Percentiles rank a stretch among this genome's conserved stretches.
Evolutionary conservation across 2,329 filamentous ascomycete species (phyloP).

Genomic region (Elsinoe necatrix): DNA sequence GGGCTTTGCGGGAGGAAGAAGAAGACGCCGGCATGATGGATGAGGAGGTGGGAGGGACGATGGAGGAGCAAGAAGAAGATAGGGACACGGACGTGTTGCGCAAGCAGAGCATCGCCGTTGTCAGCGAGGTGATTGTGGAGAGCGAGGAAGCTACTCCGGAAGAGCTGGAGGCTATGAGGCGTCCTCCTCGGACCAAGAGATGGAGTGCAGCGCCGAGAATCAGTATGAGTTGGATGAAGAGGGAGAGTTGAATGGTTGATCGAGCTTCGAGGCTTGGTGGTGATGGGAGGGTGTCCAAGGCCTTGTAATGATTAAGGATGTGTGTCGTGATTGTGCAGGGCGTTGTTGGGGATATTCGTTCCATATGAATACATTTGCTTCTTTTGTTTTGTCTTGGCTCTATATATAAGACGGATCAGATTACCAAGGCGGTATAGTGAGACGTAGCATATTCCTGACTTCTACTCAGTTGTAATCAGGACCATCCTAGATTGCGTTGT

Average conservation of each 20-base stretch:
- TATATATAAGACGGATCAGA: too few species aligned
- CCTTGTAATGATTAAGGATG: neutral
- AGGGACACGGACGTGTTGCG: neutral
- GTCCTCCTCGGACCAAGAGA: neutral
- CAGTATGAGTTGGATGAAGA: constrained; percentile 7
- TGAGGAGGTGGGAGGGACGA: neutral
- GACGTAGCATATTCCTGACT: too few species aligned
- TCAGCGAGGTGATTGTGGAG: constrained; percentile 11
- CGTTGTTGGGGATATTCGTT: neutral
- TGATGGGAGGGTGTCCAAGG: neutral
- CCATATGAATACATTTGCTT: neutral
- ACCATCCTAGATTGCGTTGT: too few species aligned
- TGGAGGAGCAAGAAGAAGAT: neutral
- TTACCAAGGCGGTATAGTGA: too few species aligned
- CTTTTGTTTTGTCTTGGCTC: too few species aligned
- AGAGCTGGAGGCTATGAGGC: neutral
- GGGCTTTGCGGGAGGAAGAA: neutral
- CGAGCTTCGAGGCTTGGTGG: neutral
- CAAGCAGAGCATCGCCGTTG: constrained; percentile 11
- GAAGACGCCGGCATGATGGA: neutral
- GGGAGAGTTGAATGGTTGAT: neutral
- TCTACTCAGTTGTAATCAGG: too few species aligned
- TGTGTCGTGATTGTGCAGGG: neutral
- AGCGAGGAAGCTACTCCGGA: neutral
- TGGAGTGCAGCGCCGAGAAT: neutral